Conservation (phyloP, 495 filamentous ascomycete genomes). For the Aspergillus carlsbadensis region DNA sequence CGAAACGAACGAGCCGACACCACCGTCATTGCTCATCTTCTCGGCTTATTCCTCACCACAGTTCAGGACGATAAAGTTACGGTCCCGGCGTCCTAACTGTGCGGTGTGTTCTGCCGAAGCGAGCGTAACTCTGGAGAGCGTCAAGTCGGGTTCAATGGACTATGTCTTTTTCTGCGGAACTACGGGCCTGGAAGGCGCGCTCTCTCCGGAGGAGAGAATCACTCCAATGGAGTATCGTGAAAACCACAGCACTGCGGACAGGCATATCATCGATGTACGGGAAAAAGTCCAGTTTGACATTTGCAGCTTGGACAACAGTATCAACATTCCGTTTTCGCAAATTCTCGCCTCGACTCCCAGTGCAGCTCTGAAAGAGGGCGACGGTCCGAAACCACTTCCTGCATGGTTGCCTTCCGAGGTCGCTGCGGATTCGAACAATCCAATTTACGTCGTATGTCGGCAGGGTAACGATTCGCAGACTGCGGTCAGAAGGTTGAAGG, state of each 20-base stretch:
- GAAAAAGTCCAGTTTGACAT: conserved; percentile 85
- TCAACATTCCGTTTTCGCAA: conserved; percentile 62
- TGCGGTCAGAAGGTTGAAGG: conserved; percentile 67
- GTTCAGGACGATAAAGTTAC: conserved; percentile 73
- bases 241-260: conserved; percentile 28
- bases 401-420: conserved; percentile 46
- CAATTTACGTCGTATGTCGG: conserved; percentile 78
- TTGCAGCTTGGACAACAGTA: conserved; percentile 65
- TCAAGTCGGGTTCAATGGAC: conserved; percentile 65
- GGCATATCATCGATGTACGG: conserved; percentile 70
- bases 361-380: conserved; percentile 6
- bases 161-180: conserved; percentile 79
- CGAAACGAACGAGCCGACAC: conserved; percentile 20
- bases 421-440: conserved; percentile 26
- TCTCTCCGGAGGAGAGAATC: conserved; percentile 62
- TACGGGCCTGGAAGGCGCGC: conserved; percentile 44
- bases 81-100: conserved; percentile 64
- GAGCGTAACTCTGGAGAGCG: conserved; percentile 58
- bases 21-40: conserved; percentile 63
- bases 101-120: conserved; percentile 67
- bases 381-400: conserved; percentile 21
- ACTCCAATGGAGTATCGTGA: conserved; percentile 52
- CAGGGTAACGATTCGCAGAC: conserved; percentile 89
- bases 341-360: conserved; percentile 37
- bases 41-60: conserved; percentile 65